These are phyloP conservation scores for Pichia cactophila DNA, from an alignment of 1,139 yeast genomes.

Conservation along the genomic window DNA sequence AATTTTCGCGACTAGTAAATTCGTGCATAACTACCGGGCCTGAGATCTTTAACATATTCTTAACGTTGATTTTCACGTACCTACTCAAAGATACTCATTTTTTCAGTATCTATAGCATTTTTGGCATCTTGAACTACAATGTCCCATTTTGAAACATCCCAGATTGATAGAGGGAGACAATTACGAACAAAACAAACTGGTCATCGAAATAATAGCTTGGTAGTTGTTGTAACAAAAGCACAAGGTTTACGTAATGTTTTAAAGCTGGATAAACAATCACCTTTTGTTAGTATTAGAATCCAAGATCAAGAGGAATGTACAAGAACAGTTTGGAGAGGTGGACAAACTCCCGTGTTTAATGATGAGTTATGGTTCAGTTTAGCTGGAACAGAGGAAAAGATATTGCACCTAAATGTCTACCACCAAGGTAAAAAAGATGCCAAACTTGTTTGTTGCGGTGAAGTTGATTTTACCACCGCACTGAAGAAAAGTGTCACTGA, in stretches of 20 bases:
- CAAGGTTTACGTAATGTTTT: conserved; percentile 76
- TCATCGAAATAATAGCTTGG: conserved; percentile 19
- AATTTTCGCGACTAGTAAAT: no score
- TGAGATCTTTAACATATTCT: no score
- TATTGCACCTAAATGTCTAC: conserved; percentile 63
- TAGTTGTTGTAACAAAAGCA: conserved; percentile 34
- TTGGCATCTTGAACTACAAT: background rate
- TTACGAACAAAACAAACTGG: background rate
- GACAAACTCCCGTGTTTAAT: conserved; percentile 87
- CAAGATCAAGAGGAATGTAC: conserved; percentile 79
- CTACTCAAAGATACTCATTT: no score
- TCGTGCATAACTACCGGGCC: no score
- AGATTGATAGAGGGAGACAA: background rate
- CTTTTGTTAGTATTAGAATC: conserved; percentile 71
- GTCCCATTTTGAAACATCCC: conserved; percentile 12
- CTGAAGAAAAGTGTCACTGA: conserved; percentile 57
- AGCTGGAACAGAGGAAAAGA: conserved; percentile 54
- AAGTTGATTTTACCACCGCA: conserved; percentile 69
- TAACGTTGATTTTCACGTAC: no score
- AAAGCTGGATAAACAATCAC: conserved; percentile 81
- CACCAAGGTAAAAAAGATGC: conserved; percentile 87
- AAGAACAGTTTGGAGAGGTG: conserved; percentile 69
- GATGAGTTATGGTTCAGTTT: conserved; percentile 65
- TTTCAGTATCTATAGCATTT: background rate
- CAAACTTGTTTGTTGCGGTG: conserved; percentile 75